Percentiles rank a stretch among this genome's conserved stretches.
phyloP scores from a whole-genome alignment of 306 rosid genomes.

The Citrullus mucosospermus region DNA sequence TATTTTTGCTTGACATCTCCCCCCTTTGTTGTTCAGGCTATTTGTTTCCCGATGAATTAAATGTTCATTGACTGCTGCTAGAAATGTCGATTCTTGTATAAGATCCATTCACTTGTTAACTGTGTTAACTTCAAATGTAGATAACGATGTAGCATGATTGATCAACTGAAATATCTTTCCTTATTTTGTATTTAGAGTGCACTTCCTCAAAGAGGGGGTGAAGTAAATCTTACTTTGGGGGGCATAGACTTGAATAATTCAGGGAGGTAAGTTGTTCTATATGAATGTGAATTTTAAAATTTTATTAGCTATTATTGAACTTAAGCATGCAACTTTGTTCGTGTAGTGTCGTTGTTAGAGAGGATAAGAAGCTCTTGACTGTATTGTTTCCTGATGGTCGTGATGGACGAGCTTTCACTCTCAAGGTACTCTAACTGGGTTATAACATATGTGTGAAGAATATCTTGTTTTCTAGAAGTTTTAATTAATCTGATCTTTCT shows the following conservation, averaged over 20 bases:
- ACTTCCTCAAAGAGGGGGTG: constrained; percentile 94
- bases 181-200: constrained; percentile 46
- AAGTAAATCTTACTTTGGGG: constrained; percentile 89
- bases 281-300: not conserved
- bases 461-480: not conserved
- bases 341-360: constrained; percentile 93
- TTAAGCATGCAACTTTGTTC: constrained; percentile 16
- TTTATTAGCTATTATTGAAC: constrained; percentile 11
- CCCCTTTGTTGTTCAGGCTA: not conserved
- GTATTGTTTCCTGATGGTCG: constrained; percentile 99
- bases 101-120: not conserved
- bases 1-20: not conserved
- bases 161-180: not conserved
- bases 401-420: constrained; percentile 97
- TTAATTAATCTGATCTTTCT: not conserved
- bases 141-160: not conserved
- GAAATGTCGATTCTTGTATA: not conserved
- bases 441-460: not conserved
- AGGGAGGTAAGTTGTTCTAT: constrained; percentile 56
- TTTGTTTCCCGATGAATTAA: not conserved
- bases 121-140: not conserved
- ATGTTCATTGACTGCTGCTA: not conserved
- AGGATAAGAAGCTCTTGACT: constrained; percentile 93
- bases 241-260: constrained; percentile 99
- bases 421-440: constrained; percentile 43